A percentile compares a stretch with the other conserved stretches of the same genome.
Evolutionary conservation across 495 filamentous ascomycete genomes (phyloP).

Genomic region (Mycothermus thermophilus): DNA sequence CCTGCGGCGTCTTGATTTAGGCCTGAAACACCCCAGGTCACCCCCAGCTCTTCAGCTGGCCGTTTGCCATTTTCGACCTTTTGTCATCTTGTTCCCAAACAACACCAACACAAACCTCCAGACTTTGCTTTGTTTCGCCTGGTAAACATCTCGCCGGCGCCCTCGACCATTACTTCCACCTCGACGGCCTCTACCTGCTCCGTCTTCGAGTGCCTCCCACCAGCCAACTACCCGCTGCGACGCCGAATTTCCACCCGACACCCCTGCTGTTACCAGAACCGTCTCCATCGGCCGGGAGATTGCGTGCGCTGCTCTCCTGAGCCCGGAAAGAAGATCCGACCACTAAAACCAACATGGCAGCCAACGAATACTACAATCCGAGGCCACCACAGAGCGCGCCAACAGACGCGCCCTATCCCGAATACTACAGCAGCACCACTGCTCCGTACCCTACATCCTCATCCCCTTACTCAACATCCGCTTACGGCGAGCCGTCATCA

Average conservation of each 20-base stretch:
- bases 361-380: constrained; percentile 66
- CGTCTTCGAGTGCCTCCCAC: too few relatives aligned
- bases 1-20: too few relatives aligned
- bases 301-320: constrained; percentile 1
- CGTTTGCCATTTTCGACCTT: too few relatives aligned
- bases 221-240: neutral
- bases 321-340: neutral
- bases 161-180: neutral
- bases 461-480: constrained; percentile 21
- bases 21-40: too few relatives aligned
- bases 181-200: neutral
- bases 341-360: constrained; percentile 60
- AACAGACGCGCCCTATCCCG: constrained; percentile 11
- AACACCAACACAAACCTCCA: neutral
- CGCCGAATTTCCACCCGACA: too few relatives aligned
- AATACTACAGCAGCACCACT: constrained; percentile 24
- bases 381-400: constrained; percentile 29
- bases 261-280: too few relatives aligned
- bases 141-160: too few relatives aligned
- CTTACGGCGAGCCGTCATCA: too few relatives aligned
- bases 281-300: constrained; percentile 1
- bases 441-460: constrained; percentile 30
- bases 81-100: neutral
- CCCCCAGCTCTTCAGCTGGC: too few relatives aligned
- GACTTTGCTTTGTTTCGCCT: too few relatives aligned